Conservation (phyloP, 768 basidiomycete species). For the Suillus hirtellus region DNA sequence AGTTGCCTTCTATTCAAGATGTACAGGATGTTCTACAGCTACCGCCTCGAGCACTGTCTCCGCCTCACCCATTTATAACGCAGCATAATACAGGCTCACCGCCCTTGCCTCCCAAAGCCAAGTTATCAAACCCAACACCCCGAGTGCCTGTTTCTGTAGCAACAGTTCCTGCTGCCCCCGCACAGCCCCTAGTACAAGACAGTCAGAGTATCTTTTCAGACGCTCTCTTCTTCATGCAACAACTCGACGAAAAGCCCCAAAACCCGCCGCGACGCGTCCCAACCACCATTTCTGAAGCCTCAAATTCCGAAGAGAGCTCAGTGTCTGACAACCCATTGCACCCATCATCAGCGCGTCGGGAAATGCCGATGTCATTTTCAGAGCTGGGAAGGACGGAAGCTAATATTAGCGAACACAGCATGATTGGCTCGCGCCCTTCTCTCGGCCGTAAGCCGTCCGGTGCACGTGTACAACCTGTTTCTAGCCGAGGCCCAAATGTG, state of each 20-base stretch:
- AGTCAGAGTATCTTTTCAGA: constrained; percentile 49
- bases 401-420: constrained; percentile 35
- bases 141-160: constrained; percentile 15
- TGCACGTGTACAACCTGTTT: constrained; percentile 64
- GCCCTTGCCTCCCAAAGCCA: constrained; percentile 24
- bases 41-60: constrained; percentile 15
- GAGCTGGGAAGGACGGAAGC: constrained; percentile 15
- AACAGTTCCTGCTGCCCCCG: constrained; percentile 23
- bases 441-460: constrained; percentile 76
- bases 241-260: constrained; percentile 40
- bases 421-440: constrained; percentile 38
- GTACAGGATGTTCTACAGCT: constrained; percentile 20
- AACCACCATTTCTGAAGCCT: constrained; percentile 45
- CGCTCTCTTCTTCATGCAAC: constrained; percentile 70
- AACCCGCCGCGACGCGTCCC: constrained; percentile 39
- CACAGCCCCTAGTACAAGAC: constrained; percentile 29
- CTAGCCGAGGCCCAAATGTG: constrained; percentile 40
- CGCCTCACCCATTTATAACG: constrained; percentile 14
- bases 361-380: constrained; percentile 20
- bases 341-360: constrained; percentile 20
- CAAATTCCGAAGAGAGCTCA: constrained; percentile 39
- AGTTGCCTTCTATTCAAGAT: constrained; percentile 34
- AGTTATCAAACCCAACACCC: constrained; percentile 23
- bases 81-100: constrained; percentile 16
- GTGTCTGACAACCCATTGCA: constrained; percentile 31